A percentile compares a stretch with the other conserved stretches of the same genome.
Conservation (phyloP, 768 basidiomycete genomes). For the Auricularia heimuer region DNA sequence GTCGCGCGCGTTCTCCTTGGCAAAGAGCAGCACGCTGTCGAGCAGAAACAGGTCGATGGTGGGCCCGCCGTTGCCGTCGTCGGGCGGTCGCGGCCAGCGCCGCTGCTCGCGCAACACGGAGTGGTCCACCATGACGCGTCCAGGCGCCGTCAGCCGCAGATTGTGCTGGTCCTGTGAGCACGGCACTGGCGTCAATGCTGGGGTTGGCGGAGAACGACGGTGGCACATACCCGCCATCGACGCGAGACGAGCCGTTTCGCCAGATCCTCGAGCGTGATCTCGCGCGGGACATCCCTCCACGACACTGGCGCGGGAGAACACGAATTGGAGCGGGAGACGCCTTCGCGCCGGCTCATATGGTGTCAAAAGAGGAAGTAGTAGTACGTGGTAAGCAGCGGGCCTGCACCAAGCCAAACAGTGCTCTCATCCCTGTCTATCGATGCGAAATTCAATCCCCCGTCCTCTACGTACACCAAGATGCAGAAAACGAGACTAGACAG, state of each 20-base stretch:
- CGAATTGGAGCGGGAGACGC: background rate
- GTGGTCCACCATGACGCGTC: background rate
- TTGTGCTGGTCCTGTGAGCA: background rate
- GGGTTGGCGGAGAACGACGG: background rate
- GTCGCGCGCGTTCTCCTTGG: background rate
- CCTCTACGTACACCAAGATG: background rate
- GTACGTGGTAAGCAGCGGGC: too few species aligned
- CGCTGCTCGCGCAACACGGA: background rate
- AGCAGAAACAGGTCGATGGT: background rate
- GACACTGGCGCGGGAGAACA: background rate
- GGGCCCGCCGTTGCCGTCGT: background rate
- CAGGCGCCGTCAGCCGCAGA: background rate
- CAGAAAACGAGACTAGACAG: background rate
- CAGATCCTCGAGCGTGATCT: background rate
- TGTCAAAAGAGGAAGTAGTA: background rate
- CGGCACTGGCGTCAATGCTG: background rate
- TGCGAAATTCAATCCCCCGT: background rate
- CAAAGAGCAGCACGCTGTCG: background rate
- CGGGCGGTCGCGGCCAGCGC: background rate
- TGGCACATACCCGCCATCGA: background rate
- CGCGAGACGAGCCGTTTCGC: background rate
- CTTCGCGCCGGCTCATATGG: background rate
- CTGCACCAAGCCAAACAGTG: too few species aligned
- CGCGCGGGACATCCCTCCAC: background rate
- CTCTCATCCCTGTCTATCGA: background rate